Percentiles rank a stretch among this genome's conserved stretches.
Evolutionary conservation across 257 asterid genomes (phyloP).

Genomic region (Scutellaria galericulata): DNA sequence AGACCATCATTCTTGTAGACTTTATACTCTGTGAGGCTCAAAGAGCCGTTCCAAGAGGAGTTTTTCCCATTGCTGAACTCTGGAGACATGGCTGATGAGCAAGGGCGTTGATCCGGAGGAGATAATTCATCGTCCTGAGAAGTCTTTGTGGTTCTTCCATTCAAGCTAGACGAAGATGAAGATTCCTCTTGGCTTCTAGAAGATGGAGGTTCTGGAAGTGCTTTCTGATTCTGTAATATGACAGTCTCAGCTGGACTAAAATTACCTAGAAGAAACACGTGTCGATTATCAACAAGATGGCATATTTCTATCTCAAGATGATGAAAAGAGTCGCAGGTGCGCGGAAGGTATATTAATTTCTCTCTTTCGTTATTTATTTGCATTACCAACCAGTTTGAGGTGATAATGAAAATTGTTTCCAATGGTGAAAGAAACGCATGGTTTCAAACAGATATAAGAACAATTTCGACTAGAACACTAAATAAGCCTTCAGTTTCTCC

Average conservation of each 20-base stretch:
- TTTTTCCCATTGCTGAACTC: conserved; percentile 64
- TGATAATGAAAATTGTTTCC: background rate
- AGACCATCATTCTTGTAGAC: conserved; percentile 71
- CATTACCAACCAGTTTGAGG: background rate
- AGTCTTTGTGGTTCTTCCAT: conserved; percentile 63
- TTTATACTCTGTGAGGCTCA: conserved; percentile 79
- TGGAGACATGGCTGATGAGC: conserved; percentile 68
- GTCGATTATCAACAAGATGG: background rate
- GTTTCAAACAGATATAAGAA: background rate
- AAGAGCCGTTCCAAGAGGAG: conserved; percentile 72
- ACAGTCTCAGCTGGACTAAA: conserved; percentile 71
- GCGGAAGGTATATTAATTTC: background rate
- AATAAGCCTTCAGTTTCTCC: background rate
- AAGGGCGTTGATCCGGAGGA: conserved; percentile 62
- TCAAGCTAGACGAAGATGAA: conserved; percentile 89
- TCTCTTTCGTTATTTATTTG: background rate
- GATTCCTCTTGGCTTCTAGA: conserved; percentile 85
- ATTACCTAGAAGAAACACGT: conserved; percentile 49
- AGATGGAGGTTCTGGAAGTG: conserved; percentile 80
- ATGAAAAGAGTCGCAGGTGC: too few relatives aligned
- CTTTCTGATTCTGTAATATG: conserved; percentile 63
- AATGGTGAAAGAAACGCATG: background rate
- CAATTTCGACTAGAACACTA: background rate
- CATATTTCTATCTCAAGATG: background rate
- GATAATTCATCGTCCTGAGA: conserved; percentile 77